These are phyloP conservation scores for Phoma herbarum DNA, from an alignment of 2,329 filamentous ascomycete species.

Conservation along the genomic window DNA sequence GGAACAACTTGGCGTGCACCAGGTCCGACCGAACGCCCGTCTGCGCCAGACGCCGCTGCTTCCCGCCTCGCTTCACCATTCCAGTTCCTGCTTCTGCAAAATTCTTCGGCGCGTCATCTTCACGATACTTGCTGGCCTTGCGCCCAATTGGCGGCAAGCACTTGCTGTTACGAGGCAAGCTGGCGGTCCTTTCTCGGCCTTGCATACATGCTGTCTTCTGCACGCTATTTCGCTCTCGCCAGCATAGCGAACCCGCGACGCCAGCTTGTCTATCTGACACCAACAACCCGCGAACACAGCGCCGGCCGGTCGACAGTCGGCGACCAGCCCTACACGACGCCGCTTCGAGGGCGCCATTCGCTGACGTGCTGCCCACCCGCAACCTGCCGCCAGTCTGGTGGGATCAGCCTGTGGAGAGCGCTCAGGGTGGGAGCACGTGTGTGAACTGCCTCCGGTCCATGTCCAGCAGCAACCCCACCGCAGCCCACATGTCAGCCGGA, in stretches of 20 bases:
- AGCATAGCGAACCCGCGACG: constrained; percentile 5
- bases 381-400: constrained; percentile 5
- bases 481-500: constrained; percentile 3
- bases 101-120: constrained; percentile 22
- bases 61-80: constrained; percentile 18
- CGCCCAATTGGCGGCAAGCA: constrained; percentile 6
- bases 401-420: constrained; percentile 7
- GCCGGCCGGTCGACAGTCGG: constrained; percentile 26
- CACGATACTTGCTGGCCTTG: constrained; percentile 15
- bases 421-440: constrained; percentile 7
- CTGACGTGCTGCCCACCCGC: constrained; percentile 5
- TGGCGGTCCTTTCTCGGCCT: constrained; percentile 15
- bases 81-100: constrained; percentile 16
- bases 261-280: constrained; percentile 19
- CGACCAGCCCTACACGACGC: constrained; percentile 17
- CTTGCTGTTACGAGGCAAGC: constrained; percentile 7
- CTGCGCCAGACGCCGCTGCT: constrained; percentile 14
- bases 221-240: not conserved
- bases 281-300: constrained; percentile 15
- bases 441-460: constrained; percentile 2
- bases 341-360: constrained; percentile 1
- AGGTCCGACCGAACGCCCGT: constrained; percentile 16
- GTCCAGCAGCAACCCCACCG: constrained; percentile 8
- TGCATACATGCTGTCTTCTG: constrained; percentile 6
- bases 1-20: constrained; percentile 2